A percentile compares a stretch with the other conserved stretches of the same genome.
Conservation (phyloP, 208 protist species). For the Crithidia fasciculata region DNA sequence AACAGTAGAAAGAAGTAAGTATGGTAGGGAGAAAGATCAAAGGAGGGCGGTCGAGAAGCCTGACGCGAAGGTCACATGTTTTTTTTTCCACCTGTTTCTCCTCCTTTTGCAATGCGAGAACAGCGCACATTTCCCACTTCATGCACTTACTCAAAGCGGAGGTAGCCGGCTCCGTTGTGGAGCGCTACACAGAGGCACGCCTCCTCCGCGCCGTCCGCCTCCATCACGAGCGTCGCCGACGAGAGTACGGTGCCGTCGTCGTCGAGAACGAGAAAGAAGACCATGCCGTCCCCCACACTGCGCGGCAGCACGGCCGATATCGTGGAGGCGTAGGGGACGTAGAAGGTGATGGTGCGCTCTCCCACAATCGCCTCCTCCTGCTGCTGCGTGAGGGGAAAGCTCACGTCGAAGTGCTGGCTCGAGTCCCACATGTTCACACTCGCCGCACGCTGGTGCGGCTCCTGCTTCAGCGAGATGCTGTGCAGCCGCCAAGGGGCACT, state of each 20-base stretch:
- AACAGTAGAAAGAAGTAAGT: neutral
- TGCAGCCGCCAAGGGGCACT: conserved; percentile 21
- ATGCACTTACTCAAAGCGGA: conserved; percentile 16
- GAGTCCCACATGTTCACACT: conserved; percentile 38
- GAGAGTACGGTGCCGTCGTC: conserved; percentile 32
- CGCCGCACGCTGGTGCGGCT: conserved; percentile 27
- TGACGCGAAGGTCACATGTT: too few species aligned
- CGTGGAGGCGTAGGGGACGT: conserved; percentile 13
- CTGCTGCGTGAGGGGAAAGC: conserved; percentile 20
- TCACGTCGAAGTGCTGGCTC: conserved; percentile 28
- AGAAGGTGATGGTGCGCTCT: conserved; percentile 31
- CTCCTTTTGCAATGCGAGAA: too few species aligned
- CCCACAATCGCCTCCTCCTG: conserved; percentile 27
- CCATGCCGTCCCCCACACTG: conserved; percentile 10
- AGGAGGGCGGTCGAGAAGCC: too few species aligned
- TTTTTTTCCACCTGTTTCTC: neutral
- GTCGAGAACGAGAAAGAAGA: conserved; percentile 39
- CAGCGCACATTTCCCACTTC: neutral
- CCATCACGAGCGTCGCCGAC: conserved; percentile 22
- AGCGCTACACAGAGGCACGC: conserved; percentile 23
- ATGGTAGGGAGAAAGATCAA: too few species aligned
- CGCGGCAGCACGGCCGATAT: conserved; percentile 19
- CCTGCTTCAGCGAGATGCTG: conserved; percentile 32
- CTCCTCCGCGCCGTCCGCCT: neutral
- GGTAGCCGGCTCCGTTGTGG: conserved; percentile 24